These are phyloP conservation scores for Colletotrichum lini DNA, from an alignment of 2,329 filamentous ascomycete genomes.

Conservation along the genomic window DNA sequence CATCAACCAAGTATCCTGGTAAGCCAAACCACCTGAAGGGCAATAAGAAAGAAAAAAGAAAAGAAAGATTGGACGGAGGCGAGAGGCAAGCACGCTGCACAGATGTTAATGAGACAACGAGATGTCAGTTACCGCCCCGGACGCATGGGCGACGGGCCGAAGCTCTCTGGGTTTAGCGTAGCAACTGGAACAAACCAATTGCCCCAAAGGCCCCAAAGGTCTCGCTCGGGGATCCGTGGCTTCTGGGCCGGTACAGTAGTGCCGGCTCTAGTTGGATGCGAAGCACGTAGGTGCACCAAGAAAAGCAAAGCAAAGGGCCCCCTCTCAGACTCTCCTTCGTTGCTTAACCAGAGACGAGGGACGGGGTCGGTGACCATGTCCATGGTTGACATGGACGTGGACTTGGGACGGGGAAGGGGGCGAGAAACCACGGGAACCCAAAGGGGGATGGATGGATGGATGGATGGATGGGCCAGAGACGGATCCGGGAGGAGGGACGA, in stretches of 20 bases:
- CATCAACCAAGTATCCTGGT: constrained; percentile 38
- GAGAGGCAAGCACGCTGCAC: constrained; percentile 31
- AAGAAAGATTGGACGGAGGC: constrained; percentile 41
- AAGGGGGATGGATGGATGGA: no score
- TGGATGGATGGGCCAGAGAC: neutral
- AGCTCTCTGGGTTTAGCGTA: constrained; percentile 36
- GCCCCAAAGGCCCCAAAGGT: constrained; percentile 12
- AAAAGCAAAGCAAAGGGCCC: constrained; percentile 30
- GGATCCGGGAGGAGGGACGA: neutral
- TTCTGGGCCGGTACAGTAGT: constrained; percentile 40
- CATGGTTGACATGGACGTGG: constrained; percentile 17
- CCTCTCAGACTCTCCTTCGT: constrained; percentile 10
- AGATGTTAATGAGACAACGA: constrained; percentile 41
- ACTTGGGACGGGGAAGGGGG: constrained; percentile 13
- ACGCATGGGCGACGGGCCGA: constrained; percentile 39
- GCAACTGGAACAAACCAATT: constrained; percentile 24
- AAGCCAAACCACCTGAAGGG: constrained; percentile 31
- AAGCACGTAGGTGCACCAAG: constrained; percentile 25
- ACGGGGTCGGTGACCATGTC: constrained; percentile 9
- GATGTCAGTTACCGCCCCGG: constrained; percentile 42
- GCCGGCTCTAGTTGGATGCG: constrained; percentile 34
- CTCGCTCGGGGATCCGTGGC: constrained; percentile 35
- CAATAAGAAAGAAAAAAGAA: constrained; percentile 38
- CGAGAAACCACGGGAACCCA: no score
- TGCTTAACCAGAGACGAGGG: constrained; percentile 23